Conservation (phyloP, 352 stramenopile species). For the Pythium phragmitis region DNA sequence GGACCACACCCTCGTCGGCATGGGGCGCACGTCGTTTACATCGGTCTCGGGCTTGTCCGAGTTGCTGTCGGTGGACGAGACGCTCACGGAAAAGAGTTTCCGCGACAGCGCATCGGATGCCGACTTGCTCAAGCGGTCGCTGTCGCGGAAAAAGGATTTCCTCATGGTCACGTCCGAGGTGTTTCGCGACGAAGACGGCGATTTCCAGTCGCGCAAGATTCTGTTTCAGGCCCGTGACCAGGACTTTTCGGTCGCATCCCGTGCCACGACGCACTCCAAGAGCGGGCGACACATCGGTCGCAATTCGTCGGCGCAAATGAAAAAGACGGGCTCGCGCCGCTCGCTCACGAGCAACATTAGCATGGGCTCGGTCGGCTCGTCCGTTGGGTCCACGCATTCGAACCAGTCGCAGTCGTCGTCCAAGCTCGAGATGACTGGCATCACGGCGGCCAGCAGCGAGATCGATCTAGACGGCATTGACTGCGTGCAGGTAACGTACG, state of each 20-base stretch:
- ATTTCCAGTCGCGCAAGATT: slow-evolving; percentile 88
- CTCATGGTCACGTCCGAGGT: slow-evolving; percentile 90
- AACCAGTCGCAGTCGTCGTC: slow-evolving; percentile 28
- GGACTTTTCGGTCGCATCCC: slow-evolving; percentile 83
- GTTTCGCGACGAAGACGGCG: slow-evolving; percentile 81
- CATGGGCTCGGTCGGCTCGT: slow-evolving; percentile 34
- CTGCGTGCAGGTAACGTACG: slow-evolving; percentile 71
- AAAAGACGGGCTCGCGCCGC: slow-evolving; percentile 48
- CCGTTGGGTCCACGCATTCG: slow-evolving; percentile 10
- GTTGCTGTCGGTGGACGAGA: slow-evolving; percentile 12
- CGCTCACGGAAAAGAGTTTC: slow-evolving; percentile 22
- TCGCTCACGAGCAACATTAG: slow-evolving; percentile 48
- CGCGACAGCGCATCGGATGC: slow-evolving; percentile 44
- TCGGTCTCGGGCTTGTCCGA: slow-evolving; percentile 68
- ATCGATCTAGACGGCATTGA: slow-evolving; percentile 78
- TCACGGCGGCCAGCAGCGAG: slow-evolving; percentile 34
- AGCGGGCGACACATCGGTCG: slow-evolving; percentile 54
- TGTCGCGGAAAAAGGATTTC: slow-evolving; percentile 89
- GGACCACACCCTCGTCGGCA: slow-evolving; percentile 50
- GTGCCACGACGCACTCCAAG: slow-evolving; percentile 69
- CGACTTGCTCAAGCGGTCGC: slow-evolving; percentile 79
- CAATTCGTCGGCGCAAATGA: slow-evolving; percentile 43
- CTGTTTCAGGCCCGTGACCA: slow-evolving; percentile 84
- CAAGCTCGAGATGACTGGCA: slow-evolving; percentile 28
- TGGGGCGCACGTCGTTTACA: slow-evolving; percentile 73